Base-by-base conservation (phyloP, 78 protist species). In the Goniomonas avonlea region DNA sequence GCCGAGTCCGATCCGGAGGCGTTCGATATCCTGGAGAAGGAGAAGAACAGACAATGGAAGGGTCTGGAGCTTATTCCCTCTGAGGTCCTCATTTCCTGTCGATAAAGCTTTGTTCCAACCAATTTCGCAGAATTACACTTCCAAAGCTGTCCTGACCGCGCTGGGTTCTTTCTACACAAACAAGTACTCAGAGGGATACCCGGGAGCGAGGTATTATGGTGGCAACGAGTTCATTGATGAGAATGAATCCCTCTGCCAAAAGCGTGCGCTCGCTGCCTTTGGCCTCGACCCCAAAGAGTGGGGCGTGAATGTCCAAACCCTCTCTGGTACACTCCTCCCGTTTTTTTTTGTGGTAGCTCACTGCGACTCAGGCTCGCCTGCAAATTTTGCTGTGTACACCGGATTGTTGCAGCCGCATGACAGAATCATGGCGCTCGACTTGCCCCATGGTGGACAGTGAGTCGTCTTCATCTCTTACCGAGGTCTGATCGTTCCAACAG, bases 251-350 rank as follows among this genome's bases (percentile, higher is more conserved):
- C 29, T 88, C 29, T 84, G 91, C 85, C 88, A 77, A 25, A 0
- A 2, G 15, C 86, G 96, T n/a, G 90, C 91, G 0, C 86, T 91
- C 5, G 73, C 11, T 13, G 88, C 89, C n/a, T 93, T 82, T 78
- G n/a, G 43, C 23, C 66, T 89, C 35, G 76, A 82, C 66, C 86
- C 88, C 0, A 76, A 41, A 4, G 61, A 82, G 66, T 93, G 96
- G 96, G 96, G 89, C 27, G 93, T 90, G 48, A 93, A 93, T 82
- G 96, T 93, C 40, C 94, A 93, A 83, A 83, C 93, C 15, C 84
- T 80, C 73, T 79, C 86, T 11, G 79, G 79, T 56, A 25, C 58
- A 25, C 58, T n/a, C n/a, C n/a, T n/a, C 58, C 32, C 58, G 58
- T 11, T 11, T 8, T 25, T 25, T 8, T 25, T 25, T 11, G 25